Base-by-base conservation (phyloP, 768 basidiomycete genomes). In the Gelatoporia subvermispora region DNA sequence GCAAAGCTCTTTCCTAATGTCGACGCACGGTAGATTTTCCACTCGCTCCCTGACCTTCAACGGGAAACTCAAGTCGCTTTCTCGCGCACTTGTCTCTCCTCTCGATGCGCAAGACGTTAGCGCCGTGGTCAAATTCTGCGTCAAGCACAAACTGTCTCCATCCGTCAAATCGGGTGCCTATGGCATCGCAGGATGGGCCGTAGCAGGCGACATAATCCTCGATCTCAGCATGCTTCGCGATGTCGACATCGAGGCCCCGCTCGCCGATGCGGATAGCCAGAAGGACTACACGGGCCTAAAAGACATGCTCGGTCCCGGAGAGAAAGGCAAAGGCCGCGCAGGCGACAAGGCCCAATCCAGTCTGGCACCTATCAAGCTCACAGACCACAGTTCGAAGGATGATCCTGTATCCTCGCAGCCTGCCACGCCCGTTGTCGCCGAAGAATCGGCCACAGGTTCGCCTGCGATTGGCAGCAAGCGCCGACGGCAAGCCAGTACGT, bases 151-250 rank as follows among this genome's bases (percentile, higher is more conserved):
- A 0, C 69, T 94, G 2, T 81, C 85, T 9, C 78, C 86, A 4
- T 92, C 89, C 8, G 77, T 93, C 57, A 93, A 91, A 63, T 87
- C 89, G 1, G 93, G 93, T 21, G 93, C 93, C 0, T 93, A 88
- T 61, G 93, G 92, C 5, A 93, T 88, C 1, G 89, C 85, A 9
- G 93, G 91, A 1, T 92, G 91, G 87, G 81, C 89, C 41, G 79
- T 94, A 46, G 82, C 82, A 15, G 93, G 93, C 34, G 85, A 94
- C 58, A 72, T 95, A 48, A 82, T 95, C 60, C 66, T 94, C 55
- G 93, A 95, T 68, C 67, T 95, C 41, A 78, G 75, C 58, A 78
- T 75, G 56, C 68, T 96, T 43, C 71, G 72, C 45, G 82, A 84
- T 34, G 71, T 88, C 35, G 77, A 82, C 25, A 81, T 92, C 46